Conservation (phyloP, 2,329 filamentous ascomycete genomes). For the Diaporthe humulicola region DNA sequence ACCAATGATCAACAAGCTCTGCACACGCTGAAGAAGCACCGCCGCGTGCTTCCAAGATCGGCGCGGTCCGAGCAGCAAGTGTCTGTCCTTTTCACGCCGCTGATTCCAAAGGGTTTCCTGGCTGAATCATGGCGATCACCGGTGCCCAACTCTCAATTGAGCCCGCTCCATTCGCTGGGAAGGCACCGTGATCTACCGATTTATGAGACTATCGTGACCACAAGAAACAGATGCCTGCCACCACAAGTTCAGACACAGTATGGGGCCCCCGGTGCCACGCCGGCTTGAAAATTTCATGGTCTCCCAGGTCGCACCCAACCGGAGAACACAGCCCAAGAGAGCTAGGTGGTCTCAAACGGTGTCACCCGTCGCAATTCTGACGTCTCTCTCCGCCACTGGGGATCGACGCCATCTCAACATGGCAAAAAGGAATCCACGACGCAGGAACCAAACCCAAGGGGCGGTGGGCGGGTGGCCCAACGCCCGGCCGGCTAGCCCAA, state of each 20-base stretch:
- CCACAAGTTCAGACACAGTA: neutral
- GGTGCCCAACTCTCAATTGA: neutral
- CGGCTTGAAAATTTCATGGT: neutral
- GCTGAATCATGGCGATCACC: neutral
- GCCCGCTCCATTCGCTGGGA: neutral
- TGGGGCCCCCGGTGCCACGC: neutral
- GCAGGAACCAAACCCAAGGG: neutral
- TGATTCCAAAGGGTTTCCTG: neutral
- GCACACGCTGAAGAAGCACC: slow-evolving; percentile 18
- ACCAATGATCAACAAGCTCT: slow-evolving; percentile 16
- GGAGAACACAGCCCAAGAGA: slow-evolving; percentile 1
- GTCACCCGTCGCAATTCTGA: neutral
- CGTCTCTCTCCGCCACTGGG: neutral
- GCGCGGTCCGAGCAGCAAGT: slow-evolving; percentile 28
- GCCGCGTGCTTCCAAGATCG: slow-evolving; percentile 16
- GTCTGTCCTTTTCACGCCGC: neutral
- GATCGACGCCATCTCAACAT: slow-evolving; percentile 6
- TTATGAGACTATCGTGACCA: neutral
- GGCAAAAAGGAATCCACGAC: neutral
- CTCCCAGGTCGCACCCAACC: neutral
- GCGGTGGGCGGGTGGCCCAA: neutral
- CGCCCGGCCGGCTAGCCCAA: neutral
- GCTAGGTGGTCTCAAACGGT: slow-evolving; percentile 19
- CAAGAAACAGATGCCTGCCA: neutral
- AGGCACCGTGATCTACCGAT: neutral